A percentile compares a stretch with the other conserved stretches of the same genome.
Evolutionary conservation across 1,284 basidiomycete genomes (phyloP).

Genomic region (Marasmius sp.): DNA sequence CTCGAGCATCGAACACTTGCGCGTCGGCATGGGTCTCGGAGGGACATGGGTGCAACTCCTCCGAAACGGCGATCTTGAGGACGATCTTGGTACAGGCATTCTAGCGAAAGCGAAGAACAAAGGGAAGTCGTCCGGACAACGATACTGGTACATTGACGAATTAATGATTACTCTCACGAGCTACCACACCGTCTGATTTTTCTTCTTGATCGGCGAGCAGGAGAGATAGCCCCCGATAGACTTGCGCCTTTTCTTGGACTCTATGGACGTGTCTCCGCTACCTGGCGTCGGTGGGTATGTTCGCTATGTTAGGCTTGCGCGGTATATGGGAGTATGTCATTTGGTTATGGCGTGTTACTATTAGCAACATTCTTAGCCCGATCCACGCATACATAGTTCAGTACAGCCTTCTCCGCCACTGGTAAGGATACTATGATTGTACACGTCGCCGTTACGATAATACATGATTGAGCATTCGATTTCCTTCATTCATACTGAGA

Average conservation of each 20-base stretch:
- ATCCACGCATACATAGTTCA: too few species aligned
- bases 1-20: slow-evolving; percentile 39
- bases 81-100: background rate
- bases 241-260: background rate
- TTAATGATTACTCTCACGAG: slow-evolving; percentile 33
- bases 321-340: background rate
- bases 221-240: background rate
- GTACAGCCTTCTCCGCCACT: too few species aligned
- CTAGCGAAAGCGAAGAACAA: slow-evolving; percentile 30
- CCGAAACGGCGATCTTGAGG: slow-evolving; percentile 30
- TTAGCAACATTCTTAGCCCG: background rate
- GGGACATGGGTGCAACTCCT: slow-evolving; percentile 65
- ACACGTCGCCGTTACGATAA: too few species aligned
- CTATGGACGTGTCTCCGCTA: background rate
- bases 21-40: slow-evolving; percentile 52
- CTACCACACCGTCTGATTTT: slow-evolving; percentile 20
- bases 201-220: background rate
- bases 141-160: slow-evolving; percentile 46
- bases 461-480: background rate
- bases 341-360: background rate
- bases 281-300: background rate
- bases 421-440: too few species aligned
- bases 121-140: slow-evolving; percentile 28
- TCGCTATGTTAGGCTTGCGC: background rate
- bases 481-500: background rate